Percentiles rank a stretch among this genome's conserved stretches.
These are phyloP conservation scores for Venturia carpophila DNA, from an alignment of 2,329 filamentous ascomycete genomes.

Conservation along the genomic window DNA sequence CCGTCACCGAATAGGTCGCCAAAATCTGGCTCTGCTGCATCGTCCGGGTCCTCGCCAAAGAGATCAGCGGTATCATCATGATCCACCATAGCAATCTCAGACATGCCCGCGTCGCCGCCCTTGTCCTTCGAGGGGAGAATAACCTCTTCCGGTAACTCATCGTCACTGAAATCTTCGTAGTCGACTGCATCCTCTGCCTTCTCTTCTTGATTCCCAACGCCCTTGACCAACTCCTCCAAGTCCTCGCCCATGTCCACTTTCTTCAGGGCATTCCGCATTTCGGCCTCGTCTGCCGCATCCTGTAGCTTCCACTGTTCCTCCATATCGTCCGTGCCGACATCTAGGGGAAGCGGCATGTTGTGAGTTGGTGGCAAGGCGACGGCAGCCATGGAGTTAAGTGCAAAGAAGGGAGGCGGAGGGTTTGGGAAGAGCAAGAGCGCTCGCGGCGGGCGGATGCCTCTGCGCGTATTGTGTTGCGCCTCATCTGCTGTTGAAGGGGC, in stretches of 20 bases:
- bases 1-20: slow-evolving; percentile 36
- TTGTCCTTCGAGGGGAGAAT: background rate
- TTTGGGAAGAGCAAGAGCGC: background rate
- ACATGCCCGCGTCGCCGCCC: slow-evolving; percentile 12
- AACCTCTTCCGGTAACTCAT: slow-evolving; percentile 79
- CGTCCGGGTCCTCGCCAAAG: slow-evolving; percentile 51
- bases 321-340: slow-evolving; percentile 5
- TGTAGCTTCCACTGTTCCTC: background rate
- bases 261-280: background rate
- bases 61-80: slow-evolving; percentile 55
- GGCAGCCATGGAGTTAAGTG: background rate
- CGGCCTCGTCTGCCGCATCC: slow-evolving; percentile 11
- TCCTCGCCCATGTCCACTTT: background rate
- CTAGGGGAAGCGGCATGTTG: slow-evolving; percentile 15
- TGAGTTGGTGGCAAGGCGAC: slow-evolving; percentile 6
- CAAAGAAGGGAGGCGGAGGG: background rate
- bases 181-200: slow-evolving; percentile 92
- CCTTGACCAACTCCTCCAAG: background rate
- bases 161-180: slow-evolving; percentile 84
- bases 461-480: slow-evolving; percentile 12
- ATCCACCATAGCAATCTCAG: slow-evolving; percentile 41
- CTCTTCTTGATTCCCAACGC: slow-evolving; percentile 36
- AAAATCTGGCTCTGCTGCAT: slow-evolving; percentile 32
- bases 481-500: background rate
- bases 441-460: slow-evolving; percentile 10